Evolutionary conservation across 139 green algal genomes (phyloP).

Genomic region (Volvox africanus): DNA sequence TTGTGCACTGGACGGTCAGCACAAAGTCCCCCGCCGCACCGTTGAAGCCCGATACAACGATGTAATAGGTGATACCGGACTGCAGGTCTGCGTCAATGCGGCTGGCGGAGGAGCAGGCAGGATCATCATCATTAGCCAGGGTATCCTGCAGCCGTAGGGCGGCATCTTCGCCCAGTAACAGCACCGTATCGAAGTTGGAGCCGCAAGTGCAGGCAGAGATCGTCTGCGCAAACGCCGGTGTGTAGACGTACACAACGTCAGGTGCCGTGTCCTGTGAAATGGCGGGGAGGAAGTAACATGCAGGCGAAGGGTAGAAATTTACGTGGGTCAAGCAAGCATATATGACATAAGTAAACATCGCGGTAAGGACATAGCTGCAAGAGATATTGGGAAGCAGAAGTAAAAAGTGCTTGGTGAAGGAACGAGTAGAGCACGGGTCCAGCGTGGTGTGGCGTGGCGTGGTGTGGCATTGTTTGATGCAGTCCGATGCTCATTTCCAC

Average conservation of each 20-base stretch:
- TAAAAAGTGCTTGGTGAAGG: too few relatives aligned
- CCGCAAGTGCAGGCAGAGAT: slow-evolving; percentile 67
- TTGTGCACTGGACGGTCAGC: slow-evolving; percentile 32
- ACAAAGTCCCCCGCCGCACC: slow-evolving; percentile 42
- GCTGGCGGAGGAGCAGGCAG: slow-evolving; percentile 21
- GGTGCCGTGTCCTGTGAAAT: slow-evolving; percentile 45
- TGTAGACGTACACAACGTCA: slow-evolving; percentile 69
- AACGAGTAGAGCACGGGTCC: too few relatives aligned
- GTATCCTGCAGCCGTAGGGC: slow-evolving; percentile 16
- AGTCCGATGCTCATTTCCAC: too few relatives aligned
- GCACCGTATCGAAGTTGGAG: slow-evolving; percentile 67
- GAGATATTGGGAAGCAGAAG: too few relatives aligned
- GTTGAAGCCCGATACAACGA: slow-evolving; percentile 56
- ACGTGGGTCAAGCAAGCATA: too few relatives aligned
- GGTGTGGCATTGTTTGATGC: too few relatives aligned
- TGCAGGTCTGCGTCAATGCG: slow-evolving; percentile 37
- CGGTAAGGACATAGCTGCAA: too few relatives aligned
- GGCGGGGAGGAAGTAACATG: too few relatives aligned
- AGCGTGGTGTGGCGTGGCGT: too few relatives aligned
- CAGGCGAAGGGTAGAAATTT: too few relatives aligned
- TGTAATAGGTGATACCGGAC: slow-evolving; percentile 44
- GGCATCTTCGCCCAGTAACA: not conserved
- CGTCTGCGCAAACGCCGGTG: not conserved
- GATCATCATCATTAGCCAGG: slow-evolving; percentile 62
- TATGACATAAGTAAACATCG: too few relatives aligned